Conservation (phyloP, 371 early-diverging fungal genomes). For the Blakeslea trispora region DNA sequence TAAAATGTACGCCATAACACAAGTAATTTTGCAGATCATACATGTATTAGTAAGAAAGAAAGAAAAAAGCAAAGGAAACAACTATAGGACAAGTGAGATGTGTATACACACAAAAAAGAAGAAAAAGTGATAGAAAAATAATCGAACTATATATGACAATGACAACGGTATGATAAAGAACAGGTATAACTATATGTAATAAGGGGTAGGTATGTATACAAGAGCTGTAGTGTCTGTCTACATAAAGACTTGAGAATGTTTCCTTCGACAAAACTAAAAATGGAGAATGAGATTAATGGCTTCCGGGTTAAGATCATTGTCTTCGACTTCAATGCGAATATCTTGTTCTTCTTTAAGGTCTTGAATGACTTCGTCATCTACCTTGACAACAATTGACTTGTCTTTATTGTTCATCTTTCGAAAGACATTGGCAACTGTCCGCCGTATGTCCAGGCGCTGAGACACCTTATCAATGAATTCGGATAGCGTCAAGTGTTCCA, state of each 20-base stretch:
- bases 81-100: neutral
- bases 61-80: too few species aligned
- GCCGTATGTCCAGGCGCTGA: slow-evolving; percentile 44
- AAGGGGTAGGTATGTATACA: neutral
- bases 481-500: slow-evolving; percentile 51
- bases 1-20: neutral
- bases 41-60: too few species aligned
- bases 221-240: neutral
- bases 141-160: too few species aligned
- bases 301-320: slow-evolving; percentile 19
- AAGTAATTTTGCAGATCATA: too few species aligned
- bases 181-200: neutral
- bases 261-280: slow-evolving; percentile 1
- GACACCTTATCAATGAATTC: slow-evolving; percentile 43
- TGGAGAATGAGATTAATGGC: slow-evolving; percentile 14
- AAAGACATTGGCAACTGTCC: slow-evolving; percentile 14
- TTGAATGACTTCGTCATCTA: slow-evolving; percentile 56
- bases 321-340: slow-evolving; percentile 51
- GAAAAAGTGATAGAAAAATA: too few species aligned
- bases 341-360: slow-evolving; percentile 57
- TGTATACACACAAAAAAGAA: slow-evolving; percentile 2
- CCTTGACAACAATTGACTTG: slow-evolving; percentile 38
- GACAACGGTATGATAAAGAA: too few species aligned
- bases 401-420: slow-evolving; percentile 27
- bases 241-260: too few species aligned